phyloP scores from a whole-genome alignment of 1,284 basidiomycete genomes.

The Sporisorium iseilematis-ciliati region DNA sequence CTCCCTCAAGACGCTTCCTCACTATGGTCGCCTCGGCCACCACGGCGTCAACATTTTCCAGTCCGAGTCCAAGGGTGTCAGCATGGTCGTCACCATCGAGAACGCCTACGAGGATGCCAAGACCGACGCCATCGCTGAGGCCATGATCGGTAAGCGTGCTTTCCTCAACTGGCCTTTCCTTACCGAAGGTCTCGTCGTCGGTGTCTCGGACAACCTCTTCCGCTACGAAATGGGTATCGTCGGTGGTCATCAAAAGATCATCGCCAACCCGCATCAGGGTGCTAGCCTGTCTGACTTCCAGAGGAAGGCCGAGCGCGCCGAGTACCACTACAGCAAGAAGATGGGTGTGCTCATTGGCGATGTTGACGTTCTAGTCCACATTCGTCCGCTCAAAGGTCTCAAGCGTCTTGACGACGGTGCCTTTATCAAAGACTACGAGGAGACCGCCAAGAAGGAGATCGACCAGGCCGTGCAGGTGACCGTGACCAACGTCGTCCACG shows the following conservation, averaged over 20 bases:
- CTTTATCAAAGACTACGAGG: slow-evolving; percentile 94
- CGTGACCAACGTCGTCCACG: slow-evolving; percentile 57
- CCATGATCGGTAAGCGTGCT: slow-evolving; percentile 76
- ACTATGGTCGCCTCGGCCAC: slow-evolving; percentile 80
- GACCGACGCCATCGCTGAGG: slow-evolving; percentile 78
- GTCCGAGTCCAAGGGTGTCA: slow-evolving; percentile 87
- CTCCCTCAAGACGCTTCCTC: slow-evolving; percentile 87
- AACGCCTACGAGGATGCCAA: slow-evolving; percentile 78
- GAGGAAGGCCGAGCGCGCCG: slow-evolving; percentile 74
- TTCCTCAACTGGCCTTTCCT: slow-evolving; percentile 95
- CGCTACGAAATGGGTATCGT: slow-evolving; percentile 74
- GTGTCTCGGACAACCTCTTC: slow-evolving; percentile 87
- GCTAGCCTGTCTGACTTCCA: slow-evolving; percentile 73
- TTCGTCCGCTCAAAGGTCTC: slow-evolving; percentile 76
- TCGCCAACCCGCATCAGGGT: slow-evolving; percentile 51
- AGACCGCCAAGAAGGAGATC: slow-evolving; percentile 78
- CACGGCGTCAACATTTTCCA: slow-evolving; percentile 96
- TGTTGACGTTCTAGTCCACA: slow-evolving; percentile 71
- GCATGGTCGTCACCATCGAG: slow-evolving; percentile 88
- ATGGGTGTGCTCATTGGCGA: slow-evolving; percentile 86
- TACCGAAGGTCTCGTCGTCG: slow-evolving; percentile 87
- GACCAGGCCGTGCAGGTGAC: slow-evolving; percentile 78
- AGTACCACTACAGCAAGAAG: slow-evolving; percentile 87
- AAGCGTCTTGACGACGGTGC: slow-evolving; percentile 89
- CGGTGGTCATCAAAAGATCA: slow-evolving; percentile 47